Percentiles rank a stretch among this genome's conserved stretches.
phyloP scores from a whole-genome alignment of 2,329 filamentous ascomycete genomes.

The Microsporum audouinii region DNA sequence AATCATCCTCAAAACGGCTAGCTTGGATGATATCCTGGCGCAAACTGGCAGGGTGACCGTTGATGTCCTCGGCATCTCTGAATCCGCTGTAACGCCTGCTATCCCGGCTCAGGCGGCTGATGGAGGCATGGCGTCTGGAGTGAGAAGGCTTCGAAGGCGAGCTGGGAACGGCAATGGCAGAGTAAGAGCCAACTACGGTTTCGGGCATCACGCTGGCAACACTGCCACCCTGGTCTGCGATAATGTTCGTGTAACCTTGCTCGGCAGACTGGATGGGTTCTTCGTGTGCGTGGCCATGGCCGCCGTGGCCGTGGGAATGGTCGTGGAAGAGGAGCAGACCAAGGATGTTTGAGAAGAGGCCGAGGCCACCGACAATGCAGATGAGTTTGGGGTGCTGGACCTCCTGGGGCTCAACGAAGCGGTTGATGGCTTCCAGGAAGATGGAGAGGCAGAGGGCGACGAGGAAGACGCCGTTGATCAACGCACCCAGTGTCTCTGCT shows the following conservation, averaged over 20 bases:
- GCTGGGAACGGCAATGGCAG: background rate
- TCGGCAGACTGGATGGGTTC: slow-evolving; percentile 28
- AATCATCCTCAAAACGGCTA: slow-evolving; percentile 49
- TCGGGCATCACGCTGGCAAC: slow-evolving; percentile 54
- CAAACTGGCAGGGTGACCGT: slow-evolving; percentile 81
- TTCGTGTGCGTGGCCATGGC: slow-evolving; percentile 39
- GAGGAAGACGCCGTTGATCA: slow-evolving; percentile 95
- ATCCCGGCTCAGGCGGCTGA: slow-evolving; percentile 7
- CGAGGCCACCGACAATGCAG: slow-evolving; percentile 75
- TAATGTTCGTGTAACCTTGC: slow-evolving; percentile 28
- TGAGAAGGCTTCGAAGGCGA: background rate
- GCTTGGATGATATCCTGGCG: slow-evolving; percentile 84
- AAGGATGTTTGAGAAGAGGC: slow-evolving; percentile 75
- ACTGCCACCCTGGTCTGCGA: slow-evolving; percentile 48
- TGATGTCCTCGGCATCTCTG: slow-evolving; percentile 55
- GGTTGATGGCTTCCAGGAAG: slow-evolving; percentile 84
- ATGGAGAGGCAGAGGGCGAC: slow-evolving; percentile 95
- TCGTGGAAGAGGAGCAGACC: slow-evolving; percentile 88
- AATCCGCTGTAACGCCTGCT: slow-evolving; percentile 33
- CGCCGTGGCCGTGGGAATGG: slow-evolving; percentile 66
- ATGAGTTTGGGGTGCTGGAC: slow-evolving; percentile 78
- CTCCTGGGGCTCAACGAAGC: slow-evolving; percentile 81
- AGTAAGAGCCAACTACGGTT: slow-evolving; percentile 44
- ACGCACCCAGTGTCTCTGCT: slow-evolving; percentile 87
- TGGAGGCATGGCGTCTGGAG: background rate